These are phyloP conservation scores for Heliosperma pusillum DNA, from an alignment of 148 eudicot species.

Conservation along the genomic window DNA sequence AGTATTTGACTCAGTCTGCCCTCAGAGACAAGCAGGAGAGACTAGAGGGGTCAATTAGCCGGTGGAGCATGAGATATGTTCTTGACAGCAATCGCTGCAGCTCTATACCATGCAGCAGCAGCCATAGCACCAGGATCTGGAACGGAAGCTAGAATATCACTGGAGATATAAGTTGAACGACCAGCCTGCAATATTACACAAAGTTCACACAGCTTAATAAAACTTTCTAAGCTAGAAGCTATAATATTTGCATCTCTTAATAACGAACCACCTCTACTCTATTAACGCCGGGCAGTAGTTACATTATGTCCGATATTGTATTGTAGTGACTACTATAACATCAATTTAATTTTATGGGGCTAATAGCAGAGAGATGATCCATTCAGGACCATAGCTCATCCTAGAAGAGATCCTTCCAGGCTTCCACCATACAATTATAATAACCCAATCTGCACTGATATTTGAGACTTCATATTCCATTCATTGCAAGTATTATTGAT, in stretches of 20 bases:
- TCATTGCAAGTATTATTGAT: not conserved
- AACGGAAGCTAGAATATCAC: constrained; percentile 61
- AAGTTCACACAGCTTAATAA: not conserved
- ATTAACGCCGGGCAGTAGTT: not conserved
- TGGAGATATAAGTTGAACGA: constrained; percentile 75
- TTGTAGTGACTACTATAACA: not conserved
- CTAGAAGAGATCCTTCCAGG: not conserved
- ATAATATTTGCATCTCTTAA: not conserved
- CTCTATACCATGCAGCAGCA: constrained; percentile 90
- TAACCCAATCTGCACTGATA: not conserved
- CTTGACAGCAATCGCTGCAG: constrained; percentile 81
- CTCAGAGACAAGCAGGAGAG: not conserved
- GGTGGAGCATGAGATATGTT: constrained; percentile 20
- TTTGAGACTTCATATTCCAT: not conserved
- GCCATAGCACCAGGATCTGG: constrained; percentile 99
- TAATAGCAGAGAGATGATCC: not conserved
- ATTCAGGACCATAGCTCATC: not conserved
- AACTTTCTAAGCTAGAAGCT: not conserved
- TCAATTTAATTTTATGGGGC: not conserved
- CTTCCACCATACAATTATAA: not conserved
- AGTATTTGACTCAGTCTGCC: not conserved
- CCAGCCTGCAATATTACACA: constrained; percentile 62
- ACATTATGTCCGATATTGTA: not conserved
- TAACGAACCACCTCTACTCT: not conserved
- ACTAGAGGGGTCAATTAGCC: not conserved